A percentile compares a stretch with the other conserved stretches of the same genome.
These are phyloP conservation scores for Dovyalis caffra DNA, from an alignment of 345 rosid genomes.

Conservation along the genomic window DNA sequence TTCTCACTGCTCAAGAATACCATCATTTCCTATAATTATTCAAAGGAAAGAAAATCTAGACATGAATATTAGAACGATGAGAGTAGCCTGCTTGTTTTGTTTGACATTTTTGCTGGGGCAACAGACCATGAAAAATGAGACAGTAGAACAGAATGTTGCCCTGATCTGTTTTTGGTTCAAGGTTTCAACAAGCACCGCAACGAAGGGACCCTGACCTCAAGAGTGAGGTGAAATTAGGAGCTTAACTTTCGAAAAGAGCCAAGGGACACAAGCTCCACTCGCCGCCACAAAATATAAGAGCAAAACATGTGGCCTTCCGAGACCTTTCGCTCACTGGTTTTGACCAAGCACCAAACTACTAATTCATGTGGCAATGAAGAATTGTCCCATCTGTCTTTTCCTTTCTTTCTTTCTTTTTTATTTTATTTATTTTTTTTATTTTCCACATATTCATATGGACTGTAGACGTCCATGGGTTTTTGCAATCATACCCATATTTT, in stretches of 20 bases:
- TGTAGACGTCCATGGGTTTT: too few species aligned
- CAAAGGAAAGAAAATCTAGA: too few species aligned
- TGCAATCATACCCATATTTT: too few species aligned
- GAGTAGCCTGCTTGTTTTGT: background rate
- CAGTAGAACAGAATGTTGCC: background rate
- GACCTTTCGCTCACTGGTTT: background rate
- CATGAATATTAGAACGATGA: background rate
- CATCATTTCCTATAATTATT: too few species aligned
- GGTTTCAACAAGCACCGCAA: background rate
- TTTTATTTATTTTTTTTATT: too few species aligned
- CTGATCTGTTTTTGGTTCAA: background rate
- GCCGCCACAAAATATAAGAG: background rate
- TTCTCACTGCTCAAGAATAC: too few species aligned
- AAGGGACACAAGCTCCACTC: constrained; percentile 1
- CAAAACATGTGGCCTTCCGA: background rate
- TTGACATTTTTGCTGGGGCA: background rate
- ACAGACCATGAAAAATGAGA: background rate
- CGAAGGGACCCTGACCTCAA: background rate
- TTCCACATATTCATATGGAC: too few species aligned
- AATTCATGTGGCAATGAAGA: background rate
- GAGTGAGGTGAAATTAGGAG: background rate
- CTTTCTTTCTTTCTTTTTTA: too few species aligned
- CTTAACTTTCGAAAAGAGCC: constrained; percentile 2
- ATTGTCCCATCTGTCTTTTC: too few species aligned
- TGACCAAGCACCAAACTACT: background rate